Percentiles rank a stretch among this genome's conserved stretches.
Conservation (phyloP, 352 stramenopile genomes). For the Pythium rhizo-oryzae region DNA sequence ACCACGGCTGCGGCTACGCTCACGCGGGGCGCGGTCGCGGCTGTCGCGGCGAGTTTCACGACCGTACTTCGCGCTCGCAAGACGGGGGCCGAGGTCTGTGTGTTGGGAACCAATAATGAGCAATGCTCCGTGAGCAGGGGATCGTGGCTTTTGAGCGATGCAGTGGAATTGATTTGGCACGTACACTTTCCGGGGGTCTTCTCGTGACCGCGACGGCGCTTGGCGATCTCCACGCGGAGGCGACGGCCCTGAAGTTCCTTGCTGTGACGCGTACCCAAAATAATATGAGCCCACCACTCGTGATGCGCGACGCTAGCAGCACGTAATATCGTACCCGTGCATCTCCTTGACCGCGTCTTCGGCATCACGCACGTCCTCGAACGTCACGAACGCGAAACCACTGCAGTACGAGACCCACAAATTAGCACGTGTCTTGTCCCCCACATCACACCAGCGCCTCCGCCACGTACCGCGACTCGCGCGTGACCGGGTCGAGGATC, state of each 20-base stretch:
- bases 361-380: constrained; percentile 74
- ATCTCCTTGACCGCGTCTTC: constrained; percentile 80
- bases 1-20: constrained; percentile 30
- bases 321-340: constrained; percentile 56
- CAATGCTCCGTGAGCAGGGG: neutral
- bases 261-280: constrained; percentile 32
- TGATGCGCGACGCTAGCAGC: neutral
- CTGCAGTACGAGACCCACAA: constrained; percentile 25
- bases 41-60: constrained; percentile 10
- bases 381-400: constrained; percentile 80
- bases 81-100: constrained; percentile 69
- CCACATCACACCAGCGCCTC: constrained; percentile 5
- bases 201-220: constrained; percentile 77
- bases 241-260: constrained; percentile 75
- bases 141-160: too few relatives aligned
- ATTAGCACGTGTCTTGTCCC: neutral
- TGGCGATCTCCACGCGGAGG: constrained; percentile 81
- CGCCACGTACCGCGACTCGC: constrained; percentile 76
- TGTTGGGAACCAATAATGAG: neutral
- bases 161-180: too few relatives aligned
- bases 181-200: constrained; percentile 87
- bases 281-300: too few relatives aligned
- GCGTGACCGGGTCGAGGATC: constrained; percentile 78
- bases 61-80: constrained; percentile 79
- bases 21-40: constrained; percentile 22